Conservation (phyloP, 768 basidiomycete genomes). For the Strobilomyces echinocephalus region DNA sequence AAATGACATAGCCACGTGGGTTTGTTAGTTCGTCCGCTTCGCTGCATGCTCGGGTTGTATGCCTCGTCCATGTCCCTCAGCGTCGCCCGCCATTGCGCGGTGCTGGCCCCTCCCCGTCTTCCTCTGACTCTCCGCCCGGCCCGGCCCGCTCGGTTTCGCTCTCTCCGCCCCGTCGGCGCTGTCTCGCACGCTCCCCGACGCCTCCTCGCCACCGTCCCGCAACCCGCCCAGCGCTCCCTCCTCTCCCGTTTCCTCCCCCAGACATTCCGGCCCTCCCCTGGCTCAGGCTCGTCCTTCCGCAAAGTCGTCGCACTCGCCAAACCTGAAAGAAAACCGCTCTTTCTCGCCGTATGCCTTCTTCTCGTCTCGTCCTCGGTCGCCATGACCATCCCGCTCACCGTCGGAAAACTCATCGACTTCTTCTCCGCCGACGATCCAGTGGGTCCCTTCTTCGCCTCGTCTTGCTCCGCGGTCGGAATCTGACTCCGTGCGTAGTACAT, state of each 20-base stretch:
- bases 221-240: slow-evolving; percentile 5
- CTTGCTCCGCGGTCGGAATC: neutral
- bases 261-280: slow-evolving; percentile 32
- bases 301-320: slow-evolving; percentile 76
- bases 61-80: neutral
- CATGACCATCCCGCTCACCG: slow-evolving; percentile 88
- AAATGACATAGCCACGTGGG: neutral
- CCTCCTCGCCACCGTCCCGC: slow-evolving; percentile 9
- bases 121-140: neutral
- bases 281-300: slow-evolving; percentile 58
- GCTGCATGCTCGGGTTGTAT: neutral
- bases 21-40: neutral
- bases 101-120: neutral
- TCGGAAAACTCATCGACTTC: slow-evolving; percentile 92
- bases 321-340: slow-evolving; percentile 75
- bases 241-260: slow-evolving; percentile 30
- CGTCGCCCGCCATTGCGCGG: neutral
- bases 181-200: slow-evolving; percentile 4
- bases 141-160: neutral
- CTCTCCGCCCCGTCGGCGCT: neutral
- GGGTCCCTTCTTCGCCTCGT: neutral
- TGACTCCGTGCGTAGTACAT: slow-evolving; percentile 48
- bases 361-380: slow-evolving; percentile 86
- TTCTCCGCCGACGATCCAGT: slow-evolving; percentile 75
- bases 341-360: slow-evolving; percentile 72